These are phyloP conservation scores for Dactylellina drechsleri DNA, from an alignment of 2,329 filamentous ascomycete genomes.

Conservation along the genomic window DNA sequence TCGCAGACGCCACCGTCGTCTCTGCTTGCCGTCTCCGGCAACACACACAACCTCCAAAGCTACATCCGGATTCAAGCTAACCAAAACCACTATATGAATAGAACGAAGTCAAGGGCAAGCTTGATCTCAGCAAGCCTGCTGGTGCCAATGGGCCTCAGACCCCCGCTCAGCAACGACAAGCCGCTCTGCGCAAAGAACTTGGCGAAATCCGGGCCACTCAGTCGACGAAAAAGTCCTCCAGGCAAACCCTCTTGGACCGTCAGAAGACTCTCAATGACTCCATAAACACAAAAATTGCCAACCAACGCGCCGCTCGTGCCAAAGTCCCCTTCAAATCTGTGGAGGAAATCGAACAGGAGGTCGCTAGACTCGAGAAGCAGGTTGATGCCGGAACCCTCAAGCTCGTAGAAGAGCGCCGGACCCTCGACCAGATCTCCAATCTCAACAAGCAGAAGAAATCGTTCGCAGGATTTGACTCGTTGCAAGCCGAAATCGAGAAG, in stretches of 20 bases:
- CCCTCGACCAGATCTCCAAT: constrained; percentile 80
- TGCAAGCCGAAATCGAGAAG: constrained; percentile 88
- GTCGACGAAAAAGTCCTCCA: constrained; percentile 83
- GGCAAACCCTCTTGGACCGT: constrained; percentile 82
- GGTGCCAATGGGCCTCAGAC: constrained; percentile 73
- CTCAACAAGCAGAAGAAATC: constrained; percentile 90
- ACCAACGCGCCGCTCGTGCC: constrained; percentile 85
- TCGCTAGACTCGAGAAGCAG: constrained; percentile 80
- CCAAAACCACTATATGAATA: constrained; percentile 61
- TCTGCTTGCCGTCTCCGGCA: constrained; percentile 10
- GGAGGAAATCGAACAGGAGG: constrained; percentile 87
- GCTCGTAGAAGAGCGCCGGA: constrained; percentile 97
- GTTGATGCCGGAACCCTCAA: constrained; percentile 92
- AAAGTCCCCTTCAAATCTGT: constrained; percentile 85
- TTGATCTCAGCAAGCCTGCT: constrained; percentile 82
- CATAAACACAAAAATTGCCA: constrained; percentile 82
- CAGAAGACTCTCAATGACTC: constrained; percentile 92
- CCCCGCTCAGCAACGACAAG: constrained; percentile 81
- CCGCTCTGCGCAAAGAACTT: constrained; percentile 84
- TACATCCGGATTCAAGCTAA: neutral
- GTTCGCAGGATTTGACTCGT: constrained; percentile 83
- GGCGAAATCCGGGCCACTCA: constrained; percentile 88
- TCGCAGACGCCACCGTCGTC: constrained; percentile 19
- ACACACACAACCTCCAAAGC: neutral
- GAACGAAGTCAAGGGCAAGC: constrained; percentile 87